Conservation (phyloP, 495 filamentous ascomycete species). For the Neurospora terricola region DNA sequence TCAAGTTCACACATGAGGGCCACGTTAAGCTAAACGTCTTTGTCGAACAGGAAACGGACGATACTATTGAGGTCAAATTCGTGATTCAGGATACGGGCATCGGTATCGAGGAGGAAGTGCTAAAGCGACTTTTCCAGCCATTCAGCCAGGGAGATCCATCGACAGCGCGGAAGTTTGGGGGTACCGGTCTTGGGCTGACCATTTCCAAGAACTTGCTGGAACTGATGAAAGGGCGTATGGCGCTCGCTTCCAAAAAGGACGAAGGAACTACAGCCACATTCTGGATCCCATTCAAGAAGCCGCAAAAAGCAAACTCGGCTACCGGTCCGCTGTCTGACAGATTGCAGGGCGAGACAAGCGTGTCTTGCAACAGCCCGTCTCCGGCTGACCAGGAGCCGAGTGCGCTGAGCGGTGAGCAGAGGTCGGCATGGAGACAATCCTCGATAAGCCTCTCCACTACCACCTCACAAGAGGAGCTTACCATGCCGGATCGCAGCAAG, state of each 20-base stretch:
- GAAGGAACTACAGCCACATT: conserved; percentile 56
- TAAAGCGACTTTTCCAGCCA: conserved; percentile 67
- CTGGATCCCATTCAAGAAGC: conserved; percentile 59
- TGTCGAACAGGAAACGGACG: conserved; percentile 37
- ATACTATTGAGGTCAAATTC: conserved; percentile 45
- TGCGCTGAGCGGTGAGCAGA: conserved; percentile 19
- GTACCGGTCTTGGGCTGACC: conserved; percentile 71
- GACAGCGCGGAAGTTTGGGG: conserved; percentile 64
- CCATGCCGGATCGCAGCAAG: conserved; percentile 38
- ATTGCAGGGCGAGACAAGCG: conserved; percentile 51
- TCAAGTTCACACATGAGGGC: conserved; percentile 76
- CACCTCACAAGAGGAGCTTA: conserved; percentile 26
- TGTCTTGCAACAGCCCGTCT: conserved; percentile 44
- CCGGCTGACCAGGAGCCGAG: conserved; percentile 5
- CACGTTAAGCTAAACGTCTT: conserved; percentile 46
- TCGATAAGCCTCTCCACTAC: conserved; percentile 20
- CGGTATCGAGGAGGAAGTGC: conserved; percentile 67
- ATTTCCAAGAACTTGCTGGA: conserved; percentile 73
- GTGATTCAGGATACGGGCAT: conserved; percentile 74
- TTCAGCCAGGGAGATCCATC: conserved; percentile 80
- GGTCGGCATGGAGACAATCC: conserved; percentile 19
- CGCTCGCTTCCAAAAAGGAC: conserved; percentile 47
- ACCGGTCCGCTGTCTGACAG: conserved; percentile 46
- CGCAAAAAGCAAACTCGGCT: conserved; percentile 19
- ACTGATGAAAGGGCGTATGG: conserved; percentile 72